A percentile compares a stretch with the other conserved stretches of the same genome.
phyloP scores from a whole-genome alignment of 441 rosid species.

The Codiaeum variegatum region DNA sequence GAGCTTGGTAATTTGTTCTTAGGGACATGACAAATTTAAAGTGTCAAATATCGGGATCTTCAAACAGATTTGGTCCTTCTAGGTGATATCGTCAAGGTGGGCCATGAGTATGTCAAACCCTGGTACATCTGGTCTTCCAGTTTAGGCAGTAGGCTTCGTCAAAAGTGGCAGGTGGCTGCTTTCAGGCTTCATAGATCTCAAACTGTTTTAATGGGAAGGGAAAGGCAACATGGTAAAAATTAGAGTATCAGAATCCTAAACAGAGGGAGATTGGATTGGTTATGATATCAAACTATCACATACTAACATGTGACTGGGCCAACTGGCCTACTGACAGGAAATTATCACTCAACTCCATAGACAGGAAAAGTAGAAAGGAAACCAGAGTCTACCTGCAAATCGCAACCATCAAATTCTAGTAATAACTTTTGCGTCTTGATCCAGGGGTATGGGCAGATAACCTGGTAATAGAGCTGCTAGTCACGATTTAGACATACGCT shows the following conservation, averaged over 20 bases:
- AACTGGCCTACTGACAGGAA: slow-evolving; percentile 21
- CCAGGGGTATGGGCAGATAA: slow-evolving; percentile 71
- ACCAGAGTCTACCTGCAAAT: slow-evolving; percentile 43
- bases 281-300: slow-evolving; percentile 40
- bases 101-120: slow-evolving; percentile 60
- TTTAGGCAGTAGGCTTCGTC: slow-evolving; percentile 73
- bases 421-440: slow-evolving; percentile 75
- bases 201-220: slow-evolving; percentile 81
- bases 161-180: slow-evolving; percentile 77
- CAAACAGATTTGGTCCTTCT: slow-evolving; percentile 61
- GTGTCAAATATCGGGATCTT: slow-evolving; percentile 39
- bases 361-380: slow-evolving; percentile 21
- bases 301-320: slow-evolving; percentile 22
- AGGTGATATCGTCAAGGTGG: slow-evolving; percentile 71
- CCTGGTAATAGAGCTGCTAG: slow-evolving; percentile 61
- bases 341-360: slow-evolving; percentile 24
- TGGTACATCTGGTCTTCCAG: slow-evolving; percentile 91
- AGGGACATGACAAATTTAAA: slow-evolving; percentile 51
- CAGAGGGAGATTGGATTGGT: slow-evolving; percentile 55
- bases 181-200: slow-evolving; percentile 86
- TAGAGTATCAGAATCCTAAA: slow-evolving; percentile 67
- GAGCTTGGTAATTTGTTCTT: slow-evolving; percentile 68
- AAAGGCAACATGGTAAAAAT: slow-evolving; percentile 71
- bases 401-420: slow-evolving; percentile 56
- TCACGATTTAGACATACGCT: slow-evolving; percentile 33